These are phyloP conservation scores for Bruguiera hainesii DNA, from an alignment of 441 rosid genomes.

Conservation along the genomic window DNA sequence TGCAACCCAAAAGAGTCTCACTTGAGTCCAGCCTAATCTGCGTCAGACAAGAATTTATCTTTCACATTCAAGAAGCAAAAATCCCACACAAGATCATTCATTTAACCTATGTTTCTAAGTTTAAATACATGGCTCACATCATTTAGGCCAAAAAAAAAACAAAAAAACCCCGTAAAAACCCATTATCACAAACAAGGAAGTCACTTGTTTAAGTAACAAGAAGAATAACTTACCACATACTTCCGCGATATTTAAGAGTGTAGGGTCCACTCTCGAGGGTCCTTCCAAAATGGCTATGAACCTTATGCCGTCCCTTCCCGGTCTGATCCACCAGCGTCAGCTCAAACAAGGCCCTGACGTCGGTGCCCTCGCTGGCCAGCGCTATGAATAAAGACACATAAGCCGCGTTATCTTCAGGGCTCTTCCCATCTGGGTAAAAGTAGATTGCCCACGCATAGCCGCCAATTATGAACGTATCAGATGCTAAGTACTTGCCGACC, in stretches of 20 bases:
- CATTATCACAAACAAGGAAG: not conserved
- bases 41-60: too few relatives aligned
- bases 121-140: not conserved
- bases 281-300: slow-evolving; percentile 97
- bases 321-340: slow-evolving; percentile 91
- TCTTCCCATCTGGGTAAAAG: slow-evolving; percentile 97
- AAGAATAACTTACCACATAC: slow-evolving; percentile 78
- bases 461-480: slow-evolving; percentile 80
- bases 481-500: slow-evolving; percentile 76
- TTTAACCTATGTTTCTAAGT: not conserved
- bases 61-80: not conserved
- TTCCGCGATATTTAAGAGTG: slow-evolving; percentile 90
- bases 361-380: slow-evolving; percentile 90
- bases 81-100: not conserved
- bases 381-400: slow-evolving; percentile 90
- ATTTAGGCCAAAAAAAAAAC: not conserved
- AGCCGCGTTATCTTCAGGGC: slow-evolving; percentile 75
- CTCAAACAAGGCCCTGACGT: slow-evolving; percentile 93
- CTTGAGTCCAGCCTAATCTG: too few relatives aligned
- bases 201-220: not conserved
- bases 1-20: too few relatives aligned
- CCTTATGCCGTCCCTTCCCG: slow-evolving; percentile 78
- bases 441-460: slow-evolving; percentile 95
- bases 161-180: not conserved
- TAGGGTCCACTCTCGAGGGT: slow-evolving; percentile 93